These are phyloP conservation scores for Amoeboaphelidium protococcarum DNA, from an alignment of 371 early-diverging fungal species.

Conservation along the genomic window DNA sequence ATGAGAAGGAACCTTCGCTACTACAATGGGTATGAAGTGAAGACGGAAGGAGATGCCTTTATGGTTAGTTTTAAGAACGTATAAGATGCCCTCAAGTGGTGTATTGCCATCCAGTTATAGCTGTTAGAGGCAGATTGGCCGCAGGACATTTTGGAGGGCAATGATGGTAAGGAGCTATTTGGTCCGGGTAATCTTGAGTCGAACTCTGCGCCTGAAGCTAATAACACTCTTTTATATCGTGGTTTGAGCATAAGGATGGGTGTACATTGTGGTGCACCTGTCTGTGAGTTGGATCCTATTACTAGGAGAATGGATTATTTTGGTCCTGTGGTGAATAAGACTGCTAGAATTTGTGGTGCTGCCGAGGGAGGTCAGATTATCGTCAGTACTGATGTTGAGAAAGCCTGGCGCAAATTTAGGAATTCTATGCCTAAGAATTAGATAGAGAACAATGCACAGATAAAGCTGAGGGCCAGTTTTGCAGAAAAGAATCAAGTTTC, in stretches of 20 bases:
- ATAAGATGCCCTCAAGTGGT: conserved; percentile 62
- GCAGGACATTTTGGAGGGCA: conserved; percentile 46
- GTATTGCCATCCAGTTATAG: conserved; percentile 58
- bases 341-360: conserved; percentile 54
- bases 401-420: conserved; percentile 36
- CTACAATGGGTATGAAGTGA: conserved; percentile 84
- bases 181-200: conserved; percentile 1
- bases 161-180: conserved; percentile 48
- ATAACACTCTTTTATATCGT: conserved; percentile 31
- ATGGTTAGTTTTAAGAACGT: conserved; percentile 79
- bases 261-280: conserved; percentile 70
- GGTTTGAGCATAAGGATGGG: conserved; percentile 87
- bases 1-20: conserved; percentile 57
- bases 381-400: conserved; percentile 22
- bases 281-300: conserved; percentile 66
- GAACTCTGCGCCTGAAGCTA: conserved; percentile 6
- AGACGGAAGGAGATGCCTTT: conserved; percentile 90
- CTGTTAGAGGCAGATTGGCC: conserved; percentile 76
- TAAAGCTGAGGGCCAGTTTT: neutral
- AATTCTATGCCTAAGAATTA: too few species aligned
- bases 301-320: conserved; percentile 87
- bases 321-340: conserved; percentile 75
- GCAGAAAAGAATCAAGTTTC: too few species aligned
- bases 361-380: conserved; percentile 78
- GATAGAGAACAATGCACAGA: neutral